phyloP scores from a whole-genome alignment of 1,139 yeast species.

The Fermentozyma sake region DNA sequence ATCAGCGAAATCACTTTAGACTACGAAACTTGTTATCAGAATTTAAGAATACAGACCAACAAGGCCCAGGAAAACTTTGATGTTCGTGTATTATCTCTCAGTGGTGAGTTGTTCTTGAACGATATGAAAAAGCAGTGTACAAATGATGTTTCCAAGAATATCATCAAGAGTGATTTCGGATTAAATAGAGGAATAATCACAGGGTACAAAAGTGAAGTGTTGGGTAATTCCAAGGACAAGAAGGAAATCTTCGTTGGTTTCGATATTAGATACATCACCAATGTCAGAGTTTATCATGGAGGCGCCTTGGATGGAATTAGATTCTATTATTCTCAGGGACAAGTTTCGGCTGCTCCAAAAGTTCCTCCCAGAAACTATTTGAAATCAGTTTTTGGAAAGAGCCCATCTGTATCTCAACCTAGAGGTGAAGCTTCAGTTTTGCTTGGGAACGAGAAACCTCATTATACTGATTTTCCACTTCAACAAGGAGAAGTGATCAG shows the following conservation, averaged over 20 bases:
- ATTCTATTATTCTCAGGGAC: slow-evolving; percentile 14
- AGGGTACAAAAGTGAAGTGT: slow-evolving; percentile 43
- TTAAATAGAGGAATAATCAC: slow-evolving; percentile 29
- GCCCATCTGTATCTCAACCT: slow-evolving; percentile 4
- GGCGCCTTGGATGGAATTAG: slow-evolving; percentile 72
- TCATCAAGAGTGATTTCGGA: slow-evolving; percentile 40
- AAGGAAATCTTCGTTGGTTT: slow-evolving; percentile 24
- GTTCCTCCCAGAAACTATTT: slow-evolving; percentile 48
- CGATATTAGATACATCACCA: slow-evolving; percentile 29
- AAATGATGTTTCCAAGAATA: slow-evolving; percentile 8
- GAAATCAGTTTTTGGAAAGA: slow-evolving; percentile 21
- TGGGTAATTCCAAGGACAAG: slow-evolving; percentile 31
- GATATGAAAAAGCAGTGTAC: slow-evolving; percentile 25
- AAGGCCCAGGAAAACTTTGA: slow-evolving; percentile 36
- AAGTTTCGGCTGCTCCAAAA: slow-evolving; percentile 26
- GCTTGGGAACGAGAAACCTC: slow-evolving; percentile 61
- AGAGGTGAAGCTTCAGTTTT: slow-evolving; percentile 20
- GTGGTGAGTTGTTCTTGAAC: slow-evolving; percentile 33
- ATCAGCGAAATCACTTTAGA: slow-evolving; percentile 48
- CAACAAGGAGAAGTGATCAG: slow-evolving; percentile 53
- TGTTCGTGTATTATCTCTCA: slow-evolving; percentile 44
- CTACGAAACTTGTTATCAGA: slow-evolving; percentile 42
- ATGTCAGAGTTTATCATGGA: slow-evolving; percentile 65
- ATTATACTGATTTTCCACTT: slow-evolving; percentile 54
- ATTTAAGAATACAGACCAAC: slow-evolving; percentile 21